phyloP scores from a whole-genome alignment of 257 asterid species.

The Jacaranda copaia region DNA sequence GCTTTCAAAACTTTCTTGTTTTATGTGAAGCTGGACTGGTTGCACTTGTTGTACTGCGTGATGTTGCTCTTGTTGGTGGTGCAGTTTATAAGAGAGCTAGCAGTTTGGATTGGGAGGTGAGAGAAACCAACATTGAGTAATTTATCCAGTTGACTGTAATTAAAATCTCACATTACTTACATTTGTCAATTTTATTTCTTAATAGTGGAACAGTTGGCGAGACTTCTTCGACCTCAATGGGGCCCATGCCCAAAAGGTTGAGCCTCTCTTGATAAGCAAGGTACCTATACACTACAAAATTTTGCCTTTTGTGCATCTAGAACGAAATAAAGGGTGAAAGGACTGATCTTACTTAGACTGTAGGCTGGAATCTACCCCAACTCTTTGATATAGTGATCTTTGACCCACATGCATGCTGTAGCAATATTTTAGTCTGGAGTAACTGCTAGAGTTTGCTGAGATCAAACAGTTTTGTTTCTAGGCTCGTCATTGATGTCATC shows the following conservation, averaged over 20 bases:
- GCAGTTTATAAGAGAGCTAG: conserved; percentile 83
- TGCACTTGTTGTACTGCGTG: conserved; percentile 81
- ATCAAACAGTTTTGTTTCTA: background rate
- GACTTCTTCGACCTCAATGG: conserved; percentile 89
- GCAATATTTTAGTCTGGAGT: background rate
- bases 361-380: background rate
- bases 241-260: conserved; percentile 67
- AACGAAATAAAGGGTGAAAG: conserved; percentile 18
- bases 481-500: background rate
- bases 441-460: background rate
- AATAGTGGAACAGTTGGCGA: conserved; percentile 75
- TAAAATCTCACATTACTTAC: conserved; percentile 30
- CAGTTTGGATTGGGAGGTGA: conserved; percentile 81
- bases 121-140: conserved; percentile 14
- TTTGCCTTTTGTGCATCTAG: conserved; percentile 9
- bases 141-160: background rate
- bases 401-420: background rate
- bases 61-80: conserved; percentile 87
- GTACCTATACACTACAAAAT: conserved; percentile 44
- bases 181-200: conserved; percentile 28
- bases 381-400: background rate
- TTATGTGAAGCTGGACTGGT: conserved; percentile 80
- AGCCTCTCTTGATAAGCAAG: conserved; percentile 93
- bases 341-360: conserved; percentile 14
- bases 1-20: conserved; percentile 14